Conservation (phyloP, 2,329 filamentous ascomycete genomes). For the Aspergillus sojae region DNA sequence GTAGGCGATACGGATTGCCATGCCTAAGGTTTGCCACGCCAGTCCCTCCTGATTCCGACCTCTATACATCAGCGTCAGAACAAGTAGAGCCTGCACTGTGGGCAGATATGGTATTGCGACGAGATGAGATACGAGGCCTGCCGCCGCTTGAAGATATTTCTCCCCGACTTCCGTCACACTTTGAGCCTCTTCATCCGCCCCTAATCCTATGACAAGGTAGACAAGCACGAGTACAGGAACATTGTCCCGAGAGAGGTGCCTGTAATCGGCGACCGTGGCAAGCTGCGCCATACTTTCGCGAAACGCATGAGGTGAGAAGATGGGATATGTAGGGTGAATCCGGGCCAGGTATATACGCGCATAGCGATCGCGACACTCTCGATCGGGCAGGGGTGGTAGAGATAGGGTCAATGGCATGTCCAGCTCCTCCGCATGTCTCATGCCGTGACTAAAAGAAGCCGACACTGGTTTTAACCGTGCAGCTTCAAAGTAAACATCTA, state of each 20-base stretch:
- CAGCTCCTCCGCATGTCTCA: conserved; percentile 19
- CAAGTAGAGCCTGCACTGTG: conserved; percentile 15
- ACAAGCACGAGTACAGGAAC: conserved; percentile 8
- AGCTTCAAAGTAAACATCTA: conserved; percentile 20
- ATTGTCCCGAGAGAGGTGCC: conserved; percentile 3
- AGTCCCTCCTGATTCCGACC: conserved; percentile 18
- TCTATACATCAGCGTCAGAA: conserved; percentile 15
- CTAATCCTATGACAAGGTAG: conserved; percentile 17
- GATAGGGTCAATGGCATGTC: conserved; percentile 10
- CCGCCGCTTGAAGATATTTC: conserved; percentile 15
- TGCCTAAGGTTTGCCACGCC: conserved; percentile 19
- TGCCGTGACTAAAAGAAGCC: conserved; percentile 16
- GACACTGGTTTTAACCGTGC: conserved; percentile 15
- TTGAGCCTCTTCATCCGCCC: conserved; percentile 13
- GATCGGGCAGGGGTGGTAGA: conserved; percentile 11
- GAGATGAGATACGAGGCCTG: conserved; percentile 14
- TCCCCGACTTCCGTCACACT: conserved; percentile 14
- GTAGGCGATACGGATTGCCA: conserved; percentile 18
- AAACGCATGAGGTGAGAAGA: not conserved
- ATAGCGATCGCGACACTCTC: conserved; percentile 5
- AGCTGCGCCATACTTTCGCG: conserved; percentile 9
- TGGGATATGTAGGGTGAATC: conserved; percentile 16
- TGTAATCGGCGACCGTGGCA: not conserved
- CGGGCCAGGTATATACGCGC: conserved; percentile 5
- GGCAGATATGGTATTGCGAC: conserved; percentile 17